Base-by-base conservation (phyloP, 495 filamentous ascomycete genomes). In the Parathielavia appendiculata region DNA sequence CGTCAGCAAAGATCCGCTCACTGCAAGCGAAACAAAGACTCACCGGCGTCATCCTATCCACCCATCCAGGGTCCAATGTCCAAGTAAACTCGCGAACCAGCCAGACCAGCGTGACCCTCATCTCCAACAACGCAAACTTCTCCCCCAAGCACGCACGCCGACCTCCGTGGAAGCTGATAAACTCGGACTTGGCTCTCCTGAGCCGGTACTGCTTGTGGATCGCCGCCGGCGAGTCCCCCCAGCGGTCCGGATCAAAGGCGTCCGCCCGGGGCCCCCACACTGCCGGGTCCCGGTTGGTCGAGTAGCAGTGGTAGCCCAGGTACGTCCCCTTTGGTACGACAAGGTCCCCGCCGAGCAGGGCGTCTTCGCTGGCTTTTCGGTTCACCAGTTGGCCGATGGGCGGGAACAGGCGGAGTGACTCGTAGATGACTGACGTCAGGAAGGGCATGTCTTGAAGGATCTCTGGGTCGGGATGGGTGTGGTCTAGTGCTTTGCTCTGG, bases 301-400 rank as follows among this genome's bases (percentile, higher is more conserved):
- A 63, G 56, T 56, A 59, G 52, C 61, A 63, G 47, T 59, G 56
- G 51, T 63, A 63, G 13, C 61, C 61, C 9, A 63, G 32, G 13
- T 63, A 63, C 0, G 56, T 59, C 19, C 63, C 61, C 41, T 63
- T 53, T 30, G 65, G 62, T 11, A 63, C 54, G 0, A 49, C 61
- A 12, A 57, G 51, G 0, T 57, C 62, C 50, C 68, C 71, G 16
- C 71, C 69, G 1, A 74, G 61, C 23, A 62, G 16, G 3, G 54
- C 54, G 13, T 67, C 40, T 12, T 54, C 17, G n/a, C 58, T 53
- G 1, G 64, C 64, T 16, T 54, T 43, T 26, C 71, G 62, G 53
- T 74, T 75, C 23, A 75, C 63, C 19, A 73, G 63, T 52, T 73
- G 72, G 1, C 61, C 60, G 35, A 76, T 65, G 20, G 72, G 72